Percentiles rank a stretch among this genome's conserved stretches.
These are phyloP conservation scores for Metarhizium robertsii DNA, from an alignment of 2,329 filamentous ascomycete genomes.

Conservation along the genomic window DNA sequence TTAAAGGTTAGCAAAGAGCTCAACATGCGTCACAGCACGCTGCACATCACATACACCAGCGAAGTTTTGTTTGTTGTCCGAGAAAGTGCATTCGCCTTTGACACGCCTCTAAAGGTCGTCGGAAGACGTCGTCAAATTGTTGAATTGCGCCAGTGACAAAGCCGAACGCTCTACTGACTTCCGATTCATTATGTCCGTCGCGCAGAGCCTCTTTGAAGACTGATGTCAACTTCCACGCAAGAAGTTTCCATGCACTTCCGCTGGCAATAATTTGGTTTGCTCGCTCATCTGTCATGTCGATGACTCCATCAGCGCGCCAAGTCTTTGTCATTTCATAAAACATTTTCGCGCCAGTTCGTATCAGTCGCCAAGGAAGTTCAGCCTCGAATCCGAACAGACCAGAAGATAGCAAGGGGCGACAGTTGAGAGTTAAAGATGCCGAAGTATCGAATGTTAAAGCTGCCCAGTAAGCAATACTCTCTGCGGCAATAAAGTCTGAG, in stretches of 20 bases:
- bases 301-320: conserved; percentile 15
- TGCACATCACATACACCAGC: conserved; percentile 18
- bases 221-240: conserved; percentile 22
- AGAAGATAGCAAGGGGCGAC: conserved; percentile 27
- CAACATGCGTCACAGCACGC: background rate
- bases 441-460: conserved; percentile 33
- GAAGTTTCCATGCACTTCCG: conserved; percentile 19
- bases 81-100: conserved; percentile 22
- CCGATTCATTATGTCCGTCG: conserved; percentile 21
- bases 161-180: conserved; percentile 16
- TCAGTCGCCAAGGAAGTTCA: conserved; percentile 19
- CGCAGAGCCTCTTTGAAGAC: conserved; percentile 22
- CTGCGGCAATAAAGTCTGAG: conserved; percentile 24
- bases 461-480: conserved; percentile 31
- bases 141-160: conserved; percentile 16
- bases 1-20: background rate
- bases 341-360: conserved; percentile 18
- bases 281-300: conserved; percentile 20
- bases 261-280: conserved; percentile 21
- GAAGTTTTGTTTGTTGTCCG: conserved; percentile 19
- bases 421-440: conserved; percentile 30
- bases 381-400: conserved; percentile 24
- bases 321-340: conserved; percentile 17
- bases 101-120: conserved; percentile 19
- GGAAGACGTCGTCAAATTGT: conserved; percentile 18